phyloP scores from a whole-genome alignment of 139 green algal genomes.

The Trebouxia sp. region DNA sequence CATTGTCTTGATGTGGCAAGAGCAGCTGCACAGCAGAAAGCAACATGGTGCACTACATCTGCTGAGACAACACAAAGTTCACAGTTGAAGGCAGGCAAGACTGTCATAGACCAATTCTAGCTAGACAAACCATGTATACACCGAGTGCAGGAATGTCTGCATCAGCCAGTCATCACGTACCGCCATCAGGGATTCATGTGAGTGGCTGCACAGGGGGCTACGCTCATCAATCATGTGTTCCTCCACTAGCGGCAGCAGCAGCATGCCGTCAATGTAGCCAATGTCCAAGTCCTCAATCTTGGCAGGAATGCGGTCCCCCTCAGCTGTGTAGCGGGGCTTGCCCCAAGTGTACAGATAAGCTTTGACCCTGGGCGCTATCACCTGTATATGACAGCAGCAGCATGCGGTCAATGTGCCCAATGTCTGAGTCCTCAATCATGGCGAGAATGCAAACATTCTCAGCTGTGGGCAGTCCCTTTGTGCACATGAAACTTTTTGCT shows the following conservation, averaged over 20 bases:
- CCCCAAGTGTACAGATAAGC: constrained; percentile 78
- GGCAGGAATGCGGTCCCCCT: constrained; percentile 78
- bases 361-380: constrained; percentile 50
- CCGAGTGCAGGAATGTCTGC: too few relatives aligned
- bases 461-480: constrained; percentile 67
- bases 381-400: constrained; percentile 80
- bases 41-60: too few relatives aligned
- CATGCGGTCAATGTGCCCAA: constrained; percentile 69
- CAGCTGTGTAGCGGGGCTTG: constrained; percentile 62
- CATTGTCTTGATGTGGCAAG: too few relatives aligned
- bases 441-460: constrained; percentile 80
- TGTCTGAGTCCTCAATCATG: constrained; percentile 48
- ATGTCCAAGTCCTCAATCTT: constrained; percentile 51
- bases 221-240: constrained; percentile 88
- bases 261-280: constrained; percentile 69
- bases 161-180: too few relatives aligned
- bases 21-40: too few relatives aligned
- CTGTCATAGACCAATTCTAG: too few relatives aligned
- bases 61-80: too few relatives aligned
- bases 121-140: too few relatives aligned
- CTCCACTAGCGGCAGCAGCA: constrained; percentile 81
- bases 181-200: constrained; percentile 60
- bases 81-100: too few relatives aligned
- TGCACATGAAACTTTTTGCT: constrained; percentile 70
- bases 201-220: constrained; percentile 79